Evolutionary conservation across 1,284 basidiomycete genomes (phyloP).

Genomic region (Cryptococcus sp.): DNA sequence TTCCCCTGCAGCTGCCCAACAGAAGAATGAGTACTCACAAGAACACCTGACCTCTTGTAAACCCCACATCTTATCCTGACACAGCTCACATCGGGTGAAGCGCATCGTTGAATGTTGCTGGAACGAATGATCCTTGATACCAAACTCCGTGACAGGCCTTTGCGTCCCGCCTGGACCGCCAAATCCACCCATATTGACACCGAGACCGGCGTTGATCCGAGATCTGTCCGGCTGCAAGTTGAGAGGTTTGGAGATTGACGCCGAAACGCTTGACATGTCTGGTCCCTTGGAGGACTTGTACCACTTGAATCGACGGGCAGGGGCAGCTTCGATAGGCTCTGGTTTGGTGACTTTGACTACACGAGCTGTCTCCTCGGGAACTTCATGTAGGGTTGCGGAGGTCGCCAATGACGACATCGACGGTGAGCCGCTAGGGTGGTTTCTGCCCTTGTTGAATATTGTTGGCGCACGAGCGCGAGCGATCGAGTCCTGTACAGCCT

Average conservation of each 20-base stretch:
- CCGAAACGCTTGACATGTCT: constrained; percentile 30
- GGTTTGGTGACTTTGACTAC: constrained; percentile 53
- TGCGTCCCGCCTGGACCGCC: constrained; percentile 18
- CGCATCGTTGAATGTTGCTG: constrained; percentile 85
- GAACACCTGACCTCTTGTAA: constrained; percentile 83
- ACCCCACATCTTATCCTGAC: constrained; percentile 98
- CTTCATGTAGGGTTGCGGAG: constrained; percentile 49
- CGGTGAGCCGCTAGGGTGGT: constrained; percentile 50
- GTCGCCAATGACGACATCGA: constrained; percentile 52
- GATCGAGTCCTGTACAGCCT: constrained; percentile 55
- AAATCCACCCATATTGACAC: constrained; percentile 13
- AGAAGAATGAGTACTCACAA: constrained; percentile 59
- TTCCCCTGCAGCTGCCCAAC: neutral
- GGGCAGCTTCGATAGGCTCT: constrained; percentile 54
- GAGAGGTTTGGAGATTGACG: constrained; percentile 42
- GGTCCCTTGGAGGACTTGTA: constrained; percentile 55
- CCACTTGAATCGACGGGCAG: constrained; percentile 59
- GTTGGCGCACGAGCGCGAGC: constrained; percentile 31
- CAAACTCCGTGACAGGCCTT: constrained; percentile 52
- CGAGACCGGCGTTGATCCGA: constrained; percentile 15
- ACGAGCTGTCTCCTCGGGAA: constrained; percentile 48
- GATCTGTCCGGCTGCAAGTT: constrained; percentile 20
- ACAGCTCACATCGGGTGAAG: constrained; percentile 90
- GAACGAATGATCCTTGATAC: constrained; percentile 72
- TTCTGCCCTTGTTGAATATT: constrained; percentile 28